These are phyloP conservation scores for Diaporthe vexans DNA, from an alignment of 2,329 filamentous ascomycete species.

Conservation along the genomic window DNA sequence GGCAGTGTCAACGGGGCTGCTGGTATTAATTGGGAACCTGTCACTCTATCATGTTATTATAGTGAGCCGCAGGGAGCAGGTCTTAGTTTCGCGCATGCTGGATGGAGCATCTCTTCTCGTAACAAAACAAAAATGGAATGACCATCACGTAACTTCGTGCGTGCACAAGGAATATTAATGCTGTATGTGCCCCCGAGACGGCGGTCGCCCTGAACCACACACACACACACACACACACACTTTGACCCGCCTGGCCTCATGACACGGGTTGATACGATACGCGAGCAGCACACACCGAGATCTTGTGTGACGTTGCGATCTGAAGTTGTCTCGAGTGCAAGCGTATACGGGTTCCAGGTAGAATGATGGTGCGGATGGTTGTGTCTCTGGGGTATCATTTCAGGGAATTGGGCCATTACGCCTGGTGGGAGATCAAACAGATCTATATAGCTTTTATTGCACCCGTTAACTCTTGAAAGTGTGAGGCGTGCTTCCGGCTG, in stretches of 20 bases:
- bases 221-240: no score
- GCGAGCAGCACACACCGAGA: not conserved
- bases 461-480: not conserved
- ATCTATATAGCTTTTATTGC: conserved; percentile 8
- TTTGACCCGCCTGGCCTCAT: not conserved
- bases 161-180: not conserved
- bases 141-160: not conserved
- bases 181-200: conserved; percentile 18
- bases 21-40: not conserved
- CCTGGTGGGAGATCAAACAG: not conserved
- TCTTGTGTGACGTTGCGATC: conserved; percentile 22
- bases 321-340: conserved; percentile 32
- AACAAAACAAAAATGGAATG: not conserved
- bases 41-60: not conserved
- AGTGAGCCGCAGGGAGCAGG: not conserved
- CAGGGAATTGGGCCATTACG: not conserved
- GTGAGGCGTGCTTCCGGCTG: not conserved
- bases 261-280: not conserved
- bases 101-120: conserved; percentile 4
- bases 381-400: conserved; percentile 11
- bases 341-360: conserved; percentile 33
- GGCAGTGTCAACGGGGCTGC: not conserved
- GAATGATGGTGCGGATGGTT: not conserved
- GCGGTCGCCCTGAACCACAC: not conserved
- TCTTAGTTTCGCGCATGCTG: conserved; percentile 6